phyloP scores from a whole-genome alignment of 2,329 filamentous ascomycete genomes.

The Macrophomina phaseolina region DNA sequence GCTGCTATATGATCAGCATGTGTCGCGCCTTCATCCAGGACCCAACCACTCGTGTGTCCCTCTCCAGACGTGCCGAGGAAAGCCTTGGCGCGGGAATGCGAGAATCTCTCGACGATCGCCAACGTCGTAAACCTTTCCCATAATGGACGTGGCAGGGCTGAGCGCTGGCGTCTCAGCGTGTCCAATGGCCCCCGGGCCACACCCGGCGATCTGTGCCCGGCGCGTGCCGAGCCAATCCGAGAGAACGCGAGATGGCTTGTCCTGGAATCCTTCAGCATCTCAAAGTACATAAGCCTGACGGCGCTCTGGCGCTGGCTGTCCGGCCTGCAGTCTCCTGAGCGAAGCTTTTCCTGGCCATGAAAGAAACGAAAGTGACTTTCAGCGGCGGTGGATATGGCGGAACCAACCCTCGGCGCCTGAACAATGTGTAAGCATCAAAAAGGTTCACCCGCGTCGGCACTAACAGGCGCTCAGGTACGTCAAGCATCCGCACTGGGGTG shows the following conservation, averaged over 20 bases:
- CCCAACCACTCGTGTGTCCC: too few species aligned
- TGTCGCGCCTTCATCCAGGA: too few species aligned
- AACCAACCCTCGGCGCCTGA: not conserved
- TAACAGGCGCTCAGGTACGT: not conserved
- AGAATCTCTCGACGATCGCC: too few species aligned
- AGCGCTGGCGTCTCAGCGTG: not conserved
- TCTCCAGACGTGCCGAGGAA: too few species aligned
- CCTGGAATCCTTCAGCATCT: not conserved
- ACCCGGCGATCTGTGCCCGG: not conserved
- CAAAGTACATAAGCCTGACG: not conserved
- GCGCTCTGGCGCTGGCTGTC: not conserved
- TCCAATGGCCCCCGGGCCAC: not conserved
- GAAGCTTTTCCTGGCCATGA: not conserved
- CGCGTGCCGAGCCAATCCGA: not conserved
- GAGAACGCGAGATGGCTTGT: too few species aligned
- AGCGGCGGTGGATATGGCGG: constrained; percentile 6
- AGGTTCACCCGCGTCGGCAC: fast-evolving
- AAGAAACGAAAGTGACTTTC: not conserved
- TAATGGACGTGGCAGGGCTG: not conserved
- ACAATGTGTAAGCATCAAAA: not conserved
- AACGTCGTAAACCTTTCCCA: not conserved
- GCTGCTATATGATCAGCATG: too few species aligned
- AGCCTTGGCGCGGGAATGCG: too few species aligned
- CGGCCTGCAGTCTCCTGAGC: too few species aligned
- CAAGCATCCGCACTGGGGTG: constrained; percentile 12